Conservation (phyloP, 805 yeast species). For the Danielozyma ontarioensis region DNA sequence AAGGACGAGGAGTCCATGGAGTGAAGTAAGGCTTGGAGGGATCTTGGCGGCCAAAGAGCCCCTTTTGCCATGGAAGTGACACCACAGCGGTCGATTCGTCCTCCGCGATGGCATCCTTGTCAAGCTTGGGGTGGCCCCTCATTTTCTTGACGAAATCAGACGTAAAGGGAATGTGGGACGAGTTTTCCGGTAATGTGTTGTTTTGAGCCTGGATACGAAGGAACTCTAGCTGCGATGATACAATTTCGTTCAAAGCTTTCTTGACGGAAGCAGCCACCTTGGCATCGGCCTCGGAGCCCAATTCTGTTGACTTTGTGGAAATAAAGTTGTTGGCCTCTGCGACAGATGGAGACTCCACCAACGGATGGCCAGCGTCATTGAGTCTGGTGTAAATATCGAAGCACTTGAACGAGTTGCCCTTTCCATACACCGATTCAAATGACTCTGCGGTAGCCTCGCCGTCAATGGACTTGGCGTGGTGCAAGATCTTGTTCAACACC, state of each 20-base stretch:
- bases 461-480: constrained; percentile 15
- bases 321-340: constrained; percentile 21
- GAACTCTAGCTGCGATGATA: constrained; percentile 26
- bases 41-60: constrained; percentile 73
- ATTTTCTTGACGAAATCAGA: constrained; percentile 21
- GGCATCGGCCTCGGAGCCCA: constrained; percentile 22
- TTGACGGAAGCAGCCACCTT: constrained; percentile 29
- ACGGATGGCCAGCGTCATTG: constrained; percentile 20
- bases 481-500: constrained; percentile 41
- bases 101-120: constrained; percentile 44
- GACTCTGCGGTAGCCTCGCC: constrained; percentile 17
- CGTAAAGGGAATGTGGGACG: constrained; percentile 22
- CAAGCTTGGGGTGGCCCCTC: constrained; percentile 29
- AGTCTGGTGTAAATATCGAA: constrained; percentile 26
- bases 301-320: constrained; percentile 31
- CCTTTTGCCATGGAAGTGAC: constrained; percentile 74
- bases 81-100: constrained; percentile 48
- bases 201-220: constrained; percentile 25
- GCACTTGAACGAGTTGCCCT: constrained; percentile 30
- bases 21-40: constrained; percentile 83
- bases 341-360: constrained; percentile 12
- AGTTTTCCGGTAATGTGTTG: constrained; percentile 22
- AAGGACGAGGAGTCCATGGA: constrained; percentile 95
- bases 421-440: constrained; percentile 34
- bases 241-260: constrained; percentile 32